phyloP scores from a whole-genome alignment of 352 stramenopile species.

The Globisporangium takayamanum region DNA sequence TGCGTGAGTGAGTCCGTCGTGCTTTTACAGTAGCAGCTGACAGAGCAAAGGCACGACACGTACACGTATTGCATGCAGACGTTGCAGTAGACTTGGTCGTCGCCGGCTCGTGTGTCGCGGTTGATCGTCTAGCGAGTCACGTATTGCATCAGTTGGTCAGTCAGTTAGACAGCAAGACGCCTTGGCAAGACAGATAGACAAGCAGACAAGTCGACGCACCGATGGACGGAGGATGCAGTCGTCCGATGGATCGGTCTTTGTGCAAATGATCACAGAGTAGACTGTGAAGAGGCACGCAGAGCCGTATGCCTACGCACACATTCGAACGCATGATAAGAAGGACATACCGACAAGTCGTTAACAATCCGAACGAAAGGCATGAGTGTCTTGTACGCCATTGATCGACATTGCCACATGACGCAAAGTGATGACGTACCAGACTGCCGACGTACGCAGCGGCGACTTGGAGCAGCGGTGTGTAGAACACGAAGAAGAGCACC shows the following conservation, averaged over 20 bases:
- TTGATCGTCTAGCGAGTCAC: constrained; percentile 7
- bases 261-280: constrained; percentile 49
- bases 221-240: constrained; percentile 58
- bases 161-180: background rate
- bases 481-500: constrained; percentile 79
- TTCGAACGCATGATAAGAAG: background rate
- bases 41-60: constrained; percentile 11
- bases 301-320: constrained; percentile 30
- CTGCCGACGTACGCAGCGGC: constrained; percentile 42
- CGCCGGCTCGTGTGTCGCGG: constrained; percentile 13
- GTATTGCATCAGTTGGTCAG: background rate
- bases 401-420: background rate
- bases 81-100: constrained; percentile 80
- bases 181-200: too few relatives aligned
- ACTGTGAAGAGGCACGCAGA: constrained; percentile 45
- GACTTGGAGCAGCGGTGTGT: constrained; percentile 53
- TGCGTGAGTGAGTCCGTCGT: too few relatives aligned
- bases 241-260: constrained; percentile 70
- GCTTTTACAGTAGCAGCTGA: background rate
- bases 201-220: constrained; percentile 21
- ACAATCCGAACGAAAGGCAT: background rate
- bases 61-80: constrained; percentile 87
- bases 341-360: background rate
- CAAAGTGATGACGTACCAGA: constrained; percentile 19
- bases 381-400: background rate